Evolutionary conservation across 1,139 yeast species (phyloP), one percentile per base, ranked within the genome.

Genomic region (Pichia terricola): DNA sequence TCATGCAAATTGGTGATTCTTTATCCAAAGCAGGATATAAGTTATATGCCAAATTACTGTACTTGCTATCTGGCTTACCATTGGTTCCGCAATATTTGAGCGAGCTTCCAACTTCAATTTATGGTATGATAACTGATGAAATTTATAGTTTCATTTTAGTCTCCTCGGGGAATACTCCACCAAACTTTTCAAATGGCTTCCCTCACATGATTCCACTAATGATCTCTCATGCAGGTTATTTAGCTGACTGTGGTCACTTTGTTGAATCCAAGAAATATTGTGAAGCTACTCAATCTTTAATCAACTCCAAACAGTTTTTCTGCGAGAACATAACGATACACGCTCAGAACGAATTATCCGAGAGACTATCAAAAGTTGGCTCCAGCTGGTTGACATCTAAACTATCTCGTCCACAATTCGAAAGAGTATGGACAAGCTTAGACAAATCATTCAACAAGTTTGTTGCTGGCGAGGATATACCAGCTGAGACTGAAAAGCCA

Each of bases 341-440:
- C 37, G 72, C 70, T 40, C 69, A 68, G 59, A 71, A 68, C 47
- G 56, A 56, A 5, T 59, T 77, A 47, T 52, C 67, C 40, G 67
- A 69, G 37, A 63, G 83, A 55, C 51, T 76, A 26, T 62, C 75
- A 4, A 75, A 73, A 41, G 56, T 69, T 2, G 75, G 70, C 26
- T 50, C 59, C 7, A 56, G 60, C 16, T 60, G 64, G 64, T 52
- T 59, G 39, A 56, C 57, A 7, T 53, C 59, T 9, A 53, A 68
- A 34, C 42, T 59, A 26, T 55, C 83, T 35, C 80, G 79, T 57
- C 94, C 94, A 11, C 84, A 82, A 54, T 68, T 88, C 47, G 95
- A 88, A 55, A 82, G 78, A 57, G 81, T 88, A 48, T 84, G 94
- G 94, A 91, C 89, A 7, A 88, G 83, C 43, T 68, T 88, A 49